These are phyloP conservation scores for Penicillium sp. DNA, from an alignment of 2,329 filamentous ascomycete genomes.

Conservation along the genomic window DNA sequence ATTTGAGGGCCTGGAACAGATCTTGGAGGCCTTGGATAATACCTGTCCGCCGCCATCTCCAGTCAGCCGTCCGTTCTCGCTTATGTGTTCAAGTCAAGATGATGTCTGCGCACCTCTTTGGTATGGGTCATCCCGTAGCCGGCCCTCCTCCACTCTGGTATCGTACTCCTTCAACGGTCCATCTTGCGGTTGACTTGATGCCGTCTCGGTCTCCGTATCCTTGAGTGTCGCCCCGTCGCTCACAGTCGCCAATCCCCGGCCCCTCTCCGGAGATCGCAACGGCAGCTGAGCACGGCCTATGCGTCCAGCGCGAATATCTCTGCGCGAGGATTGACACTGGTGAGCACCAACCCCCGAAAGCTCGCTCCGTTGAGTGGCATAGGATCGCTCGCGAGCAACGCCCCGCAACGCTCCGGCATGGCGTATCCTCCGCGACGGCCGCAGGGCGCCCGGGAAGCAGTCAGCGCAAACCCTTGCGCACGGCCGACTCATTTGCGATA, in stretches of 20 bases:
- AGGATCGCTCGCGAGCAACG: slow-evolving; percentile 15
- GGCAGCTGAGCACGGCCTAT: slow-evolving; percentile 16
- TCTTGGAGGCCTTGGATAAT: slow-evolving; percentile 88
- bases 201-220: slow-evolving; percentile 7
- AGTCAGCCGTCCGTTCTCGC: background rate
- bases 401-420: slow-evolving; percentile 18
- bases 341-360: slow-evolving; percentile 4
- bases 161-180: slow-evolving; percentile 91
- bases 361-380: slow-evolving; percentile 19
- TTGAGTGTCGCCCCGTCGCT: slow-evolving; percentile 10
- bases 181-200: slow-evolving; percentile 17
- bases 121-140: slow-evolving; percentile 81
- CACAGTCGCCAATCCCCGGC: slow-evolving; percentile 20
- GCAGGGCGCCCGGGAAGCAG: slow-evolving; percentile 28
- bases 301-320: background rate
- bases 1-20: slow-evolving; percentile 75
- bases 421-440: slow-evolving; percentile 19
- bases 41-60: slow-evolving; percentile 47
- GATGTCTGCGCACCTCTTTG: slow-evolving; percentile 64
- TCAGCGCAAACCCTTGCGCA: slow-evolving; percentile 32
- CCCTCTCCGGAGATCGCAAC: slow-evolving; percentile 17
- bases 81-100: background rate
- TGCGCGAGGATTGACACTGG: background rate
- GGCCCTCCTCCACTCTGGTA: slow-evolving; percentile 68
- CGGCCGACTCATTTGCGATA: slow-evolving; percentile 29